Conservation (phyloP, 768 basidiomycete genomes). For the Dioszegia hungarica region DNA sequence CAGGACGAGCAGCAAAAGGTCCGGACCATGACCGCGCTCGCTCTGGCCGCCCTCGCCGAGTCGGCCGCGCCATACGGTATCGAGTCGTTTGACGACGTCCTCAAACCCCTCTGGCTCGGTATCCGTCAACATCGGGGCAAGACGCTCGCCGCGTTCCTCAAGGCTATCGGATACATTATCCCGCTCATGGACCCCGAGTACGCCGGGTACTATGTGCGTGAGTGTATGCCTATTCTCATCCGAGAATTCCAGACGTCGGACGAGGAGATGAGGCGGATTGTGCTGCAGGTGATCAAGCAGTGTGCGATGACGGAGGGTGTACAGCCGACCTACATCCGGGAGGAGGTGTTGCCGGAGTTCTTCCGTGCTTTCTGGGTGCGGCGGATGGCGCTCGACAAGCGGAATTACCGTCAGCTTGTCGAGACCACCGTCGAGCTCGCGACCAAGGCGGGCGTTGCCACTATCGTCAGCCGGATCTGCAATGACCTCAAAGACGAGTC, state of each 20-base stretch:
- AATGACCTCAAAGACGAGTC: constrained; percentile 74
- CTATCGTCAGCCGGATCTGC: constrained; percentile 83
- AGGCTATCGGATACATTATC: constrained; percentile 98
- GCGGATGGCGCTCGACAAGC: constrained; percentile 91
- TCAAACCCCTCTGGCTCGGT: constrained; percentile 90
- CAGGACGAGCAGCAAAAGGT: constrained; percentile 96
- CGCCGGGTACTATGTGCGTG: constrained; percentile 97
- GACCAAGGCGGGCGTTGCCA: constrained; percentile 91
- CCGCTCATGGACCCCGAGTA: constrained; percentile 99
- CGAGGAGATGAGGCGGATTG: constrained; percentile 99
- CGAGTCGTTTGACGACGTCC: constrained; percentile 96
- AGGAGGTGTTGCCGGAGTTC: constrained; percentile 97
- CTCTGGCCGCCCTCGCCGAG: constrained; percentile 88
- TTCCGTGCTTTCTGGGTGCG: constrained; percentile 96
- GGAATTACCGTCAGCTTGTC: constrained; percentile 95
- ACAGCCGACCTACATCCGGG: constrained; percentile 88
- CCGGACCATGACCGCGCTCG: constrained; percentile 89
- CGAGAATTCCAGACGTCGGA: constrained; percentile 99
- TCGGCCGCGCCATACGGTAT: constrained; percentile 98
- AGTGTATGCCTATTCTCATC: constrained; percentile 55
- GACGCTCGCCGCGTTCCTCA: constrained; percentile 88
- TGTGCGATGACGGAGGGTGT: constrained; percentile 98
- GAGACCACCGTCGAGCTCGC: constrained; percentile 98
- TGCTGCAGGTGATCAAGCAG: constrained; percentile 97
- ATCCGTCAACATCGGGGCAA: constrained; percentile 93